phyloP scores from a whole-genome alignment of 148 eudicot genomes.

The Heliamphora exappendiculata region DNA sequence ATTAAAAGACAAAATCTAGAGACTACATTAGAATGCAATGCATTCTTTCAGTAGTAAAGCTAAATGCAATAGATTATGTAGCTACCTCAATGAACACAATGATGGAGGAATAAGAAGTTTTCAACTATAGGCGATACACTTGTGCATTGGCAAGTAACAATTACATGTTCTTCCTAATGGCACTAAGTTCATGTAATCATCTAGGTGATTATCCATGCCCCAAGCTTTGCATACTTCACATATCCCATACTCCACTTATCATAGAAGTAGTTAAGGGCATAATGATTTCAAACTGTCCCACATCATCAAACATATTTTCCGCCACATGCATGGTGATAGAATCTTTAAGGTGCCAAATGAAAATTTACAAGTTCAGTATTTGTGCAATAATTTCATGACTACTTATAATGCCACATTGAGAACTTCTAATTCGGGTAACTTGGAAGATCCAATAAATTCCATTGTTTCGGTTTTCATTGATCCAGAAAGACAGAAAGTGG shows the following conservation, averaged over 20 bases:
- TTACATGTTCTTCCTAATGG: not conserved
- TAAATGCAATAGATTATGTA: not conserved
- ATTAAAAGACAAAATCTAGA: not conserved
- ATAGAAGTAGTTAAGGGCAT: not conserved
- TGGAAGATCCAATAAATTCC: too few species aligned
- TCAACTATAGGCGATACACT: not conserved
- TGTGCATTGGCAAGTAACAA: not conserved
- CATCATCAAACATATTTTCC: not conserved
- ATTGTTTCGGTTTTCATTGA: not conserved
- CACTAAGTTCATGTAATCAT: not conserved
- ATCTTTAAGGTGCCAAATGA: conserved; percentile 1
- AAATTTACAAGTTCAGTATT: not conserved
- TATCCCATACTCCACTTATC: not conserved
- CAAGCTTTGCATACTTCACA: conserved; percentile 1
- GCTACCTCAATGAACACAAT: not conserved
- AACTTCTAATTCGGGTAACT: not conserved
- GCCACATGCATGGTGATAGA: not conserved
- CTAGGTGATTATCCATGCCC: not conserved
- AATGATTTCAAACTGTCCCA: not conserved
- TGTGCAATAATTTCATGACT: not conserved
- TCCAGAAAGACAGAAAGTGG: not conserved
- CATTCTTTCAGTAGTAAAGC: not conserved
- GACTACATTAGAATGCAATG: not conserved
- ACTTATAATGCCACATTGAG: not conserved
- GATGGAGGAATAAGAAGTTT: not conserved